phyloP scores from a whole-genome alignment of 2,329 filamentous ascomycete species.

The Fusarium oligoseptatum region DNA sequence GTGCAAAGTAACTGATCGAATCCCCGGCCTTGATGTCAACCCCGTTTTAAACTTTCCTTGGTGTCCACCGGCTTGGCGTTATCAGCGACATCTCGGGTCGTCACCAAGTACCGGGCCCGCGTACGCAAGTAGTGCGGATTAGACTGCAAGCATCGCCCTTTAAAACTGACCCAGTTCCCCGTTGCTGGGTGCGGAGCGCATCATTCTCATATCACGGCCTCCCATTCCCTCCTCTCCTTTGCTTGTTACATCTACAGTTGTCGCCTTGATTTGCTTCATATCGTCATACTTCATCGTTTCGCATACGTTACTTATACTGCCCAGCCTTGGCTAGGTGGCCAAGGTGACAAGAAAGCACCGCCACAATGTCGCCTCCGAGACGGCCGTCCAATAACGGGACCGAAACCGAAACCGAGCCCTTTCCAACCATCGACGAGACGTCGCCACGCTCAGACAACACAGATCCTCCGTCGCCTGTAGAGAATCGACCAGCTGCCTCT shows the following conservation, averaged over 20 bases:
- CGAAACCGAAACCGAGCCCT: slow-evolving; percentile 41
- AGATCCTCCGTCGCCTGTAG: slow-evolving; percentile 16
- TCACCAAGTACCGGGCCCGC: slow-evolving; percentile 3
- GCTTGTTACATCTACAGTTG: neutral
- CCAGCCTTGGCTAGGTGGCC: slow-evolving; percentile 2
- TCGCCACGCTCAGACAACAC: slow-evolving; percentile 29
- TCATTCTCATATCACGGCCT: slow-evolving; percentile 18
- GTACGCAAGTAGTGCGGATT: slow-evolving; percentile 9
- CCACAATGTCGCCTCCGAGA: slow-evolving; percentile 34
- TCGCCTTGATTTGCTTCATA: neutral
- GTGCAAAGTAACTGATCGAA: neutral
- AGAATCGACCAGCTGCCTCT: slow-evolving; percentile 47
- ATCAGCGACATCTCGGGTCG: neutral
- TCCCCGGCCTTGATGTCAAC: neutral
- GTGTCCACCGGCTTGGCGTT: neutral
- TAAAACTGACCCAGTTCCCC: slow-evolving; percentile 26
- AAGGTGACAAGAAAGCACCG: slow-evolving; percentile 13
- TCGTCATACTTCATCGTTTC: slow-evolving; percentile 7
- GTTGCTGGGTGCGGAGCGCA: slow-evolving; percentile 30
- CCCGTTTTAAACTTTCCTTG: neutral
- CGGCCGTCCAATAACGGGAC: slow-evolving; percentile 31
- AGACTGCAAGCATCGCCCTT: slow-evolving; percentile 12
- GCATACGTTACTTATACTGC: neutral
- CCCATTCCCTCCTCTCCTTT: slow-evolving; percentile 21
- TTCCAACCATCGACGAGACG: slow-evolving; percentile 44